Evolutionary conservation across 129 eudicot genomes (phyloP), one percentile per base, ranked within the genome.

Genomic region (Flaveria trinervia): DNA sequence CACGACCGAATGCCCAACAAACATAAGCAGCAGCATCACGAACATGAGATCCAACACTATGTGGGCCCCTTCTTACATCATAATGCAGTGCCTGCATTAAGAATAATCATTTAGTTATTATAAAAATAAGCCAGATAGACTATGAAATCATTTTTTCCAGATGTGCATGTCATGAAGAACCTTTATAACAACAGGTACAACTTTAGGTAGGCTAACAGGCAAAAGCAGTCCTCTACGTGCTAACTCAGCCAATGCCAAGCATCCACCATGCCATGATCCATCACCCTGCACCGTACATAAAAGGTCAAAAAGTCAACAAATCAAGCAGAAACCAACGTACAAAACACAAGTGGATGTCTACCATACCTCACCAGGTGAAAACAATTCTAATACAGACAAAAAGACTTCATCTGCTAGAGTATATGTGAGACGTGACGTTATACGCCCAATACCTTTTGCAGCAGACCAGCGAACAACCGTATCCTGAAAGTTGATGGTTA

Each of bases 221-320:
- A 94, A 84, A 64, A 94, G 93, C 77, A 94, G 85, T 82, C 99
- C 99, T 83, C 99, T 89, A 77, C 99, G 99, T 79, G 97, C 97
- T 67, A 94, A 86, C 84, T 94, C 99, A 59, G 97, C 99, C 87
- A 94, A 83, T 66, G 99, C 99, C 82, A 94, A 86, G 73, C 99
- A 94, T 52, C 99, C 99, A 77, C 99, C 99, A 83, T 94, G 99
- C 99, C 99, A 94, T 45, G 99, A 94, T 72, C 99, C 99, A 89
- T 94, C 99, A 71, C 99, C 99, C 99, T 94, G 77, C 11, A 81
- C 56, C 26, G 76, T 43, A 7, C 57, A 20, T 45, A 39, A 20
- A 82, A 41, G 48, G 59, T 9, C 23, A 36, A 26, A 80, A 30
- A 50, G 59, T 20, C 25, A 49, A 67, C 36, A 73, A 65, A 41